Base-by-base conservation (phyloP, 108 stramenopile genomes). In the Bacterosira constricta region DNA sequence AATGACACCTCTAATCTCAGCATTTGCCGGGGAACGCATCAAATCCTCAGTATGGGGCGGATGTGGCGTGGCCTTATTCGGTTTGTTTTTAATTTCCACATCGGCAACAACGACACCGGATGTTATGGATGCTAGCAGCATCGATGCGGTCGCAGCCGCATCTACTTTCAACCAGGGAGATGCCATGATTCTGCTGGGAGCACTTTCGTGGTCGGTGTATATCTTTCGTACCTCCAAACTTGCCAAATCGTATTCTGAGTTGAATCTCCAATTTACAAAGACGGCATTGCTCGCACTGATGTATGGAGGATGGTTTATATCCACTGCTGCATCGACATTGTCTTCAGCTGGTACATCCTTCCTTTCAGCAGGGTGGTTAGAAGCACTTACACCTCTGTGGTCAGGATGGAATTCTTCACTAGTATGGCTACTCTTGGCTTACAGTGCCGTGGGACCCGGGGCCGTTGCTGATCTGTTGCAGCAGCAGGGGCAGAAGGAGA, bases 1-100 rank as follows among this genome's bases (percentile, higher is more conserved):
- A 6, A 67, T 84, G 63, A 89, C 88, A 23, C 88, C 88, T n/a
- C 54, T 86, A 20, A 63, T 89, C n/a, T 83, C 84, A n/a, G 61
- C 72, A 9, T 21, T 84, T 17, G 81, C 79, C n/a, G 83, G 84
- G 52, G 71, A 88, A 67, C 21, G 47, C 7, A 63, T 85, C 53
- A 31, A 63, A 23, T 37, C 51, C 0, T 71, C 38, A 5, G 84
- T 85, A 0, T 85, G 87, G 85, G 57, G 76, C 17, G 87, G 68
- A 30, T 88, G 87, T 44, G 67, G 35, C 6, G 23, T 85, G 30
- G 87, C 87, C 1, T 56, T 88, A 29, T 45, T 44, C 7, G 87
- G 87, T 10, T 53, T 88, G 23, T 64, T 58, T 15, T 49, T 88
- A 4, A 75, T 88, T 38, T 83, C 84, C 30, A 56, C 70, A 1